A percentile compares a stretch with the other conserved stretches of the same genome.
These are phyloP conservation scores for Aspergillus sojae DNA, from an alignment of 2,329 filamentous ascomycete species.

Conservation along the genomic window DNA sequence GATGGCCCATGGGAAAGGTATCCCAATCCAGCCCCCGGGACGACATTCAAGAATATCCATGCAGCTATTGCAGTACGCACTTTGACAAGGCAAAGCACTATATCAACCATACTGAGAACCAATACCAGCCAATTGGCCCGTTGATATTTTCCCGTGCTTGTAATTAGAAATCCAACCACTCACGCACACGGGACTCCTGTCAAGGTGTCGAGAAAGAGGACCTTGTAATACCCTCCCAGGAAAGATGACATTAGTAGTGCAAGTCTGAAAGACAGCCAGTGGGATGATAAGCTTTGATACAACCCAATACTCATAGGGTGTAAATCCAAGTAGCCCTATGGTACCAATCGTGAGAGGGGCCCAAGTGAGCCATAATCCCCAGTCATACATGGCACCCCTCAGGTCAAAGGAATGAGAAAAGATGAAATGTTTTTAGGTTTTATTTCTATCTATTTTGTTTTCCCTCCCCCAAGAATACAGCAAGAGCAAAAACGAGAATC, in stretches of 20 bases:
- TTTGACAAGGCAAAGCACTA: neutral
- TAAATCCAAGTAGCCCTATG: too few species aligned
- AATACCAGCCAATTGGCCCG: neutral
- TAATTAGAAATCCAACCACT: neutral
- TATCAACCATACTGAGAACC: neutral
- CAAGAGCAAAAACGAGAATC: too few species aligned
- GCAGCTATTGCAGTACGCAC: constrained; percentile 28
- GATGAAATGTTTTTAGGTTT: too few species aligned
- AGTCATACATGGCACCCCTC: too few species aligned
- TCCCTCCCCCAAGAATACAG: too few species aligned
- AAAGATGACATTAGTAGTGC: constrained; percentile 24
- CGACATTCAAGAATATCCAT: constrained; percentile 65
- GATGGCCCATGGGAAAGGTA: constrained; percentile 60
- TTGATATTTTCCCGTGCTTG: neutral
- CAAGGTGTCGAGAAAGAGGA: neutral
- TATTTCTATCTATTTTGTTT: too few species aligned
- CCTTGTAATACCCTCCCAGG: constrained; percentile 42
- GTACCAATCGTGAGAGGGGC: too few species aligned
- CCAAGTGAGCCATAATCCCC: too few species aligned
- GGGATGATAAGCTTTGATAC: too few species aligned
- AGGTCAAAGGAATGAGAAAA: too few species aligned
- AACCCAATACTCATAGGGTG: too few species aligned
- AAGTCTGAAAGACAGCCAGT: too few species aligned
- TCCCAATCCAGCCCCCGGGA: constrained; percentile 64
- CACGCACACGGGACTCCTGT: neutral